Percentiles rank a stretch among this genome's conserved stretches.
Conservation (phyloP, 129 eudicot genomes). For the Erigeron canadensis region DNA sequence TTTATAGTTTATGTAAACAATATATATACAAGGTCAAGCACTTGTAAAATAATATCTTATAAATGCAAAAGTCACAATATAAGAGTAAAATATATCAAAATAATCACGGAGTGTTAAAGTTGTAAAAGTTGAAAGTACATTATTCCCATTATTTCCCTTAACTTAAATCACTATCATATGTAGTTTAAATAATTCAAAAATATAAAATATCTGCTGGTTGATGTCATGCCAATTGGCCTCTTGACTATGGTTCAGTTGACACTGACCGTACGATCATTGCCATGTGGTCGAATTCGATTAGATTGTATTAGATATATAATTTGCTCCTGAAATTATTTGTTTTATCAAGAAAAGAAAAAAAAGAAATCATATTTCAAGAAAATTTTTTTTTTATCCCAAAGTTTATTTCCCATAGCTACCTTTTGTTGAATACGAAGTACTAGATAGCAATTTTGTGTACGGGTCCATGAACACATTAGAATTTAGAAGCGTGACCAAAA, state of each 20-base stretch:
- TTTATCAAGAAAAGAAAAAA: too few relatives aligned
- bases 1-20: background rate
- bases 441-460: constrained; percentile 2
- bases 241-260: constrained; percentile 15
- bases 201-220: constrained; percentile 3
- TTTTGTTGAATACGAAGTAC: background rate
- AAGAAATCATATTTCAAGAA: too few relatives aligned
- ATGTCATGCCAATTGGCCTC: constrained; percentile 18
- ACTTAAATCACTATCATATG: background rate
- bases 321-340: background rate
- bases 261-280: background rate
- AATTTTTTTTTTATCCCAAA: too few relatives aligned
- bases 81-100: background rate
- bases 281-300: background rate
- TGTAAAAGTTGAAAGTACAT: constrained; percentile 11
- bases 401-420: background rate
- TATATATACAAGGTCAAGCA: too few relatives aligned
- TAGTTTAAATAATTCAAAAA: background rate
- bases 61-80: background rate
- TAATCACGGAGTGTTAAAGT: background rate
- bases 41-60: too few relatives aligned
- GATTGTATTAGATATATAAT: background rate
- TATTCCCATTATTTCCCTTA: constrained; percentile 8
- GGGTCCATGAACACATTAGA: constrained; percentile 6
- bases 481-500: background rate